Base-by-base conservation (phyloP, 2,329 filamentous ascomycete genomes). In the Verticillium klebahnii region DNA sequence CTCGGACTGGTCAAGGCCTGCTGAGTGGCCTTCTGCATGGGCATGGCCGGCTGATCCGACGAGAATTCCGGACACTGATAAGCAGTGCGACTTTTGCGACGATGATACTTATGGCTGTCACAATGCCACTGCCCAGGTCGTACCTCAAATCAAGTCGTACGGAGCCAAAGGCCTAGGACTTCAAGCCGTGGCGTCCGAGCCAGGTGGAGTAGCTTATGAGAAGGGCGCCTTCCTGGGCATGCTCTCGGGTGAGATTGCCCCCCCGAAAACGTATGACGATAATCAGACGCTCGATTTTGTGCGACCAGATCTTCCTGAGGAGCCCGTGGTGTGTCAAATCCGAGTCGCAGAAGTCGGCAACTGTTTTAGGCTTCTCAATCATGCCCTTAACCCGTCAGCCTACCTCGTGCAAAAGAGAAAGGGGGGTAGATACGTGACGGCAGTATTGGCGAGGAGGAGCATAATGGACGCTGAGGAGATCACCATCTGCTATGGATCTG, bases 41-140 rank as follows among this genome's bases (percentile, higher is more conserved):
- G 2, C 25, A 25, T 25, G 25, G 25, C 25, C 25, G 37, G 29
- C 58, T 25, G 58, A 59, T 36, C 58, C 58, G 29, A 59, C 58
- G 23, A 50, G 2, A 17, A 54, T 59, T 32, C 40, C 34, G n/a
- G 39, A 25, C n/a, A 9, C 29, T 29, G 39, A 36, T 12, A 34
- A 32, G 15, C 31, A 59, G 17, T 59, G 58, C 40, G 40, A 59
- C 58, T 59, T 59, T 19, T 59, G 58, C 58, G 45, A 59, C 23
- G 40, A 54, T n/a, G n/a, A 23, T n/a, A 3, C 32, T 15, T 59
- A 40, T 50, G 19, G 5, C 2, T 59, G 58, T 31, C 2, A 25
- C n/a, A 52, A 54, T n/a, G n/a, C n/a, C 40, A 23, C 4, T 36
- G 15, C 34, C 17, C 2, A 34, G 11, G 12, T 7, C n/a, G 31